phyloP scores from a whole-genome alignment of 208 protist genomes.

The Crithidia brevicula region DNA sequence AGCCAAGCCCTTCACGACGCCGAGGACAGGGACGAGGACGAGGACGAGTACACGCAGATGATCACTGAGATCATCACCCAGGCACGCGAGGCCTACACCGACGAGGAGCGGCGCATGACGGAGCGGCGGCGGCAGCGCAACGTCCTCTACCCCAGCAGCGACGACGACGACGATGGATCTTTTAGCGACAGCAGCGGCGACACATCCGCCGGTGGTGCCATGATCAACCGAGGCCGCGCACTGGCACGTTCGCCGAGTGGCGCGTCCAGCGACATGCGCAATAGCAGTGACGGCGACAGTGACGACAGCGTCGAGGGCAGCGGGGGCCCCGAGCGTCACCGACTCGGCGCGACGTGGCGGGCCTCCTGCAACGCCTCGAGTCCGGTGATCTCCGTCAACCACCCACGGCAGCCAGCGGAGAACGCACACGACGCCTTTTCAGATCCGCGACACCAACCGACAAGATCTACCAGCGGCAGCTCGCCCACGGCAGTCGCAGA shows the following conservation, averaged over 20 bases:
- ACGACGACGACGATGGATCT: conserved; percentile 23
- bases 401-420: background rate
- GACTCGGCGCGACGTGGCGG: conserved; percentile 12
- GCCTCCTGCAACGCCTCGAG: background rate
- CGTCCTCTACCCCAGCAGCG: conserved; percentile 26
- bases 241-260: background rate
- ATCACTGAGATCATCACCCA: conserved; percentile 41
- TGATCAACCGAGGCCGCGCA: background rate
- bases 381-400: background rate
- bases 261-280: background rate
- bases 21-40: conserved; percentile 24
- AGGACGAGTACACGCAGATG: conserved; percentile 42
- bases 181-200: conserved; percentile 13
- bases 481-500: too few species aligned
- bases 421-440: background rate
- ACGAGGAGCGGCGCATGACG: conserved; percentile 36
- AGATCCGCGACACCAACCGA: background rate
- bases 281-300: background rate
- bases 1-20: conserved; percentile 7
- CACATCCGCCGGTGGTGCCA: background rate
- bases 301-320: background rate
- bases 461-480: too few species aligned
- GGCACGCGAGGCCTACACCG: conserved; percentile 40
- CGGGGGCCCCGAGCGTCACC: conserved; percentile 9
- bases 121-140: conserved; percentile 25